Evolutionary conservation across 192 early-diverging fungal species (phyloP).

Genomic region (Geosiphon pyriformis): DNA sequence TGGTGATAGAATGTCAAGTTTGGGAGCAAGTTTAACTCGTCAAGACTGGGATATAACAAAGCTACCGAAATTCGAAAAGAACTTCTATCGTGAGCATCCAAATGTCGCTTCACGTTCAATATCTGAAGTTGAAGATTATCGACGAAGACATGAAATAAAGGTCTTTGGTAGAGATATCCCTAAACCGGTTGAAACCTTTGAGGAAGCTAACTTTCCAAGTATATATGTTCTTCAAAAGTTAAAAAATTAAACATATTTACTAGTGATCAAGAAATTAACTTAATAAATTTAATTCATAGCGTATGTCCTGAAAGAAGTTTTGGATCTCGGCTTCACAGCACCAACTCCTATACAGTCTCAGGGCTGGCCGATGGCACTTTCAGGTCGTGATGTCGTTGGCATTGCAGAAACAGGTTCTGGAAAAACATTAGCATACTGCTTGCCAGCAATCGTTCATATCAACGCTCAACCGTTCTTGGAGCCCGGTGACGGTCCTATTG

Average conservation of each 20-base stretch:
- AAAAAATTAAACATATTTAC: neutral
- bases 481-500: conserved; percentile 95
- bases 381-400: conserved; percentile 90
- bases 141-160: conserved; percentile 75
- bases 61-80: conserved; percentile 87
- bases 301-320: conserved; percentile 86
- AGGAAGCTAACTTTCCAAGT: conserved; percentile 87
- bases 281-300: conserved; percentile 27
- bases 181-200: conserved; percentile 82
- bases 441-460: conserved; percentile 97
- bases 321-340: conserved; percentile 73
- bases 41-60: conserved; percentile 64
- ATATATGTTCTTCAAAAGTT: conserved; percentile 10
- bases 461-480: conserved; percentile 91
- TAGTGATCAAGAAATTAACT: neutral
- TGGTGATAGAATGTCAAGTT: conserved; percentile 48
- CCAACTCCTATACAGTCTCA: conserved; percentile 96
- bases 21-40: conserved; percentile 50
- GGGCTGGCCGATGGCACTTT: conserved; percentile 98
- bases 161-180: conserved; percentile 81
- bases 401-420: conserved; percentile 84
- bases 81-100: conserved; percentile 90
- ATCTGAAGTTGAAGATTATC: conserved; percentile 74
- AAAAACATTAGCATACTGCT: conserved; percentile 92
- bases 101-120: conserved; percentile 59